Evolutionary conservation across 345 rosid genomes (phyloP).

Genomic region (Carallia brachiata): DNA sequence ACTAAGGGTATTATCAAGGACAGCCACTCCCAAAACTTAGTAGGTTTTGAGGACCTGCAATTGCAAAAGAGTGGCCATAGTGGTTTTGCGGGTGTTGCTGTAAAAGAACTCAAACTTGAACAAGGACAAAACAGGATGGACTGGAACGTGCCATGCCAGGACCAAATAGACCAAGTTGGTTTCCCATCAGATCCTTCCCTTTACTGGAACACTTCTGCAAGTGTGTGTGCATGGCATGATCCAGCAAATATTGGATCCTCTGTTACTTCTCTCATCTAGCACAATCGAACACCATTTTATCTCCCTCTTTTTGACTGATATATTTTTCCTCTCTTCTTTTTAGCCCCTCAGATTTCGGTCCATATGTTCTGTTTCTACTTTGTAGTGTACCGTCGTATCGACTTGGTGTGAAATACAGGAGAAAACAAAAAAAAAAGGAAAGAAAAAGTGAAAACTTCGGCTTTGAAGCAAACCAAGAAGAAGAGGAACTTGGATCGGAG

Average conservation of each 20-base stretch:
- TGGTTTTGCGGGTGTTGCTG: constrained; percentile 24
- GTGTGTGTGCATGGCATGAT: constrained; percentile 64
- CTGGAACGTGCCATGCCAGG: constrained; percentile 36
- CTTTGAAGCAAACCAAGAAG: constrained; percentile 26
- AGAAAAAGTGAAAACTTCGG: constrained; percentile 6
- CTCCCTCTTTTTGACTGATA: constrained; percentile 45
- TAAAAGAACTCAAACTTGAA: constrained; percentile 49
- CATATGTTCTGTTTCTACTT: constrained; percentile 20
- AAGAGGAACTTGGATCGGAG: constrained; percentile 88
- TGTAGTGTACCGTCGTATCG: constrained; percentile 20
- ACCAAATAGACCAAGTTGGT: constrained; percentile 46
- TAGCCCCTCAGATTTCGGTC: constrained; percentile 19
- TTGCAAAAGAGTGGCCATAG: constrained; percentile 42
- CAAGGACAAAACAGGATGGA: constrained; percentile 37
- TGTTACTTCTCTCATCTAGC: constrained; percentile 72
- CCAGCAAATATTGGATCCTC: constrained; percentile 69
- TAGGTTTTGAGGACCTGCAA: constrained; percentile 53
- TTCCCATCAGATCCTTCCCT: constrained; percentile 52
- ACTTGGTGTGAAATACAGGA: background rate
- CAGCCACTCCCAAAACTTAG: constrained; percentile 32
- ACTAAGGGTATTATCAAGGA: constrained; percentile 33
- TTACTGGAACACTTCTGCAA: constrained; percentile 45
- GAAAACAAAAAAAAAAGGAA: background rate
- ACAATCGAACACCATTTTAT: constrained; percentile 15
- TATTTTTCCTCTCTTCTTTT: constrained; percentile 16